Base-by-base conservation (phyloP, 2,329 filamentous ascomycete species). In the Botrytis aclada region DNA sequence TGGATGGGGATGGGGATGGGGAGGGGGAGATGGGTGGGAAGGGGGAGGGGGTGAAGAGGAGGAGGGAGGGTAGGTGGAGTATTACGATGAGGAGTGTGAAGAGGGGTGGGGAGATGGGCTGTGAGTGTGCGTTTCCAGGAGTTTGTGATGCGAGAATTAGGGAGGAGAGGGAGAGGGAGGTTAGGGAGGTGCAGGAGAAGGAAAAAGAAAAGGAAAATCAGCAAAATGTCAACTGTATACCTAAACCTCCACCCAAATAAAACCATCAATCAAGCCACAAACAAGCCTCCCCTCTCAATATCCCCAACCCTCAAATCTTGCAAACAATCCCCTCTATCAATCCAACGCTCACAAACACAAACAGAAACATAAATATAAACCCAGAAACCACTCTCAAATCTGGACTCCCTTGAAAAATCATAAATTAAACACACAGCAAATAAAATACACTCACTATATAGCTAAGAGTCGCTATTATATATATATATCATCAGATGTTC, bases 121-220 rank as follows among this genome's bases (percentile, higher is more conserved):
- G 73, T 67, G 3, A 7, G 7, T 74, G 73, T 73, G 43, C 51
- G 20, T 74, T 71, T 63, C 73, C 71, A 4, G 73, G 65, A 20
- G 73, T 74, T 58, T 74, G 73, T 61, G 73, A 74, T 64, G 66
- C 73, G 25, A 73, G 72, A 29, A 73, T 74, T 10, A 54, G 61
- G 39, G 73, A 74, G 29, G 73, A 74, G 37, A 58, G 20, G 37
- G 51, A 60, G n/a, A 69, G 37, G 14, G 43, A 51, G 32, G 43
- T 37, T 20, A 34, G 2, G 29, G 29, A 45, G n/a, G 18, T 7
- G 61, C 20, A 64, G 29, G 62, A 32, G 20, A 16, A 25, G 3
- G 4, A 34, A 2, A 34, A 25, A 60, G 20, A 14, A 8, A 8
- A 12, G 4, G 39, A 45, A 22, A 39, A 10, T 4, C 62, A 2